Evolutionary conservation across 1,139 yeast species (phyloP), one percentile per base, ranked within the genome.

Genomic region (Pichia inconspicua): DNA sequence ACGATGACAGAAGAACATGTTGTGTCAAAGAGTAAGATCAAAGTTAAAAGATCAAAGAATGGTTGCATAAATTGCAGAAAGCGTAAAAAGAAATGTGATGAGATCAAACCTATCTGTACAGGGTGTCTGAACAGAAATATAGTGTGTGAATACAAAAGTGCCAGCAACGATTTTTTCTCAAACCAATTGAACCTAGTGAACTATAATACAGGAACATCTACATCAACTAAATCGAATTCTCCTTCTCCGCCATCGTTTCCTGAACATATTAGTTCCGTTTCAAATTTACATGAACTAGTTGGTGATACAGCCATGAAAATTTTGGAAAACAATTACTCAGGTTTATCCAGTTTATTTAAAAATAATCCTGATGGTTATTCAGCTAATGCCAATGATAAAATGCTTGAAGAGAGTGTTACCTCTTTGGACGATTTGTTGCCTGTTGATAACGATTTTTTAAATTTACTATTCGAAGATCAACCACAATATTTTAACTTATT

Each of bases 51-150:
- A 25, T 57, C 60, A 1, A 51, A 53, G 36, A 25, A 42, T 22
- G 64, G 63, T 1, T 62, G 65, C 44, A 44, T 58, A 7, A 55
- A 53, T 31, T 62, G 65, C 45, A 53, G 55, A 37, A 52, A 51
- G 40, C 45, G 61, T 28, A 62, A 61, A 51, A 57, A 60, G 48
- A 61, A 60, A 45, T 63, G 66, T 48, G 62, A 62, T 47, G 66
- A 64, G 31, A 52, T 56, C 17, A 57, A 51, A 28, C 66, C 66
- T 1, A 58, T 58, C 4, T 62, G 66, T 39, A 52, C 64, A 4
- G 61, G 57, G 5, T 63, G 66, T 44, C 45, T 60, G 35, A 59
- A 57, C 28, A 48, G 58, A 42, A 60, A 61, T 30, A 47, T 54
- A 3, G 48, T 49, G 14, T 58, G 61, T 38, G 51, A 52, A 40